Evolutionary conservation across 2,329 filamentous ascomycete genomes (phyloP).

Genomic region (Sodiomyces alkalinus): DNA sequence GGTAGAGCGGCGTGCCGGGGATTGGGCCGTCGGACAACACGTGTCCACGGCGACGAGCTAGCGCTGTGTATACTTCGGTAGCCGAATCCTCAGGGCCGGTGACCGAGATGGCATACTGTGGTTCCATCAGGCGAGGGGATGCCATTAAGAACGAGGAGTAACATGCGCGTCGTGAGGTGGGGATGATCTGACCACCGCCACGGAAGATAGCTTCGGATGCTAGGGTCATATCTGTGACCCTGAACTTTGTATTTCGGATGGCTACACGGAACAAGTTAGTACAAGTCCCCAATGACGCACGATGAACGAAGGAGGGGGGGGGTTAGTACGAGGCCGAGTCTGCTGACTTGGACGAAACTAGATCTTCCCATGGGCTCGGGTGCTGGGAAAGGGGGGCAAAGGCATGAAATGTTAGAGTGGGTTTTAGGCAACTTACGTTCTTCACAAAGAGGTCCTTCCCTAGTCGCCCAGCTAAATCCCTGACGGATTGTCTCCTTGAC

Average conservation of each 20-base stretch:
- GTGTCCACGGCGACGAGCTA: conserved; percentile 77
- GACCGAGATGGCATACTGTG: conserved; percentile 84
- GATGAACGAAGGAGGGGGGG: conserved; percentile 1
- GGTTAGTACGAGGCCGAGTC: conserved; percentile 1
- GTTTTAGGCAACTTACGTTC: conserved; percentile 52
- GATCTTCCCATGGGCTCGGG: too few relatives aligned
- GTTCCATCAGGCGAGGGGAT: conserved; percentile 90
- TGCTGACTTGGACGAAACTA: too few relatives aligned
- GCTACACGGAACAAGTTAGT: conserved; percentile 32
- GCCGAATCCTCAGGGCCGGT: conserved; percentile 84
- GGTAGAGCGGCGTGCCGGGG: conserved; percentile 85
- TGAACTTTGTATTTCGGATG: conserved; percentile 96
- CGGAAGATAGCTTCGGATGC: conserved; percentile 86
- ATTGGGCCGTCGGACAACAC: conserved; percentile 90
- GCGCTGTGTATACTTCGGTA: conserved; percentile 77
- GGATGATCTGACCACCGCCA: conserved; percentile 93
- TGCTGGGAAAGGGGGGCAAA: conserved; percentile 6
- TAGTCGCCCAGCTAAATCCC: conserved; percentile 90
- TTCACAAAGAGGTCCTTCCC: conserved; percentile 93
- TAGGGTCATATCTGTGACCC: conserved; percentile 78
- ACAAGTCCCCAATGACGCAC: conserved; percentile 4
- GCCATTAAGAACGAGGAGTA: conserved; percentile 97
- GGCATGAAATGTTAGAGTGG: conserved; percentile 7
- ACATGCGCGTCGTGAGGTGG: conserved; percentile 79
- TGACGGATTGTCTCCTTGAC: conserved; percentile 89